Conservation (phyloP, 2,329 filamentous ascomycete genomes). For the Aureobasidium mangrovei region DNA sequence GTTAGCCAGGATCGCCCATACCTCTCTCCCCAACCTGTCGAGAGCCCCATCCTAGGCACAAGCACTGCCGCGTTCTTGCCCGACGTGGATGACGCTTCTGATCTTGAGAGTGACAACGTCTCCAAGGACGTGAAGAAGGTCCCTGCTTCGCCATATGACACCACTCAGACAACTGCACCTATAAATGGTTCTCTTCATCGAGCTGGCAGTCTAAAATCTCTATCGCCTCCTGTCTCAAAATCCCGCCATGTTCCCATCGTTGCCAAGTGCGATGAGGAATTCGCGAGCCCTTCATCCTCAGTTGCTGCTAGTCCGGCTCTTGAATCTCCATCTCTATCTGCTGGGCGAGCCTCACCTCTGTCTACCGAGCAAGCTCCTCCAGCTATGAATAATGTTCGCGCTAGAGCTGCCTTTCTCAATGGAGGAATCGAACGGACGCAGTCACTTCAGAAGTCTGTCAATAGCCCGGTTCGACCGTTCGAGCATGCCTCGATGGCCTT, state of each 20-base stretch:
- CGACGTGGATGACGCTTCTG: neutral
- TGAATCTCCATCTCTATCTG: neutral
- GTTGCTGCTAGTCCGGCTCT: neutral
- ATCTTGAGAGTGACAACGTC: neutral
- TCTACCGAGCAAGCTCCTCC: neutral
- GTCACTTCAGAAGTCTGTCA: constrained; percentile 24
- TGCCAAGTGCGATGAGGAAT: constrained; percentile 10
- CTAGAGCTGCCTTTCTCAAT: constrained; percentile 15
- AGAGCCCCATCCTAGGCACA: constrained; percentile 6
- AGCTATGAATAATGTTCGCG: constrained; percentile 9
- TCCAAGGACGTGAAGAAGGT: neutral
- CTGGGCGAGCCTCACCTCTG: neutral
- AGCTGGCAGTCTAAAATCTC: constrained; percentile 1
- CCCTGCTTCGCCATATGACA: neutral
- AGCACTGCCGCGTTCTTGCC: neutral
- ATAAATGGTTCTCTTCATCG: neutral
- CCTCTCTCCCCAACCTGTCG: neutral
- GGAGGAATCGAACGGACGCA: constrained; percentile 16
- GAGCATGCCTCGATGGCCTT: constrained; percentile 32
- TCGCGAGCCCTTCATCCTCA: neutral
- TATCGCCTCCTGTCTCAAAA: neutral
- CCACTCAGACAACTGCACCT: neutral
- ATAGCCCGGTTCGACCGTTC: constrained; percentile 29
- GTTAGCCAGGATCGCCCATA: neutral
- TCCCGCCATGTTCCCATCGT: constrained; percentile 18